A percentile compares a stretch with the other conserved stretches of the same genome.
These are phyloP conservation scores for Boletus barrowsii DNA, from an alignment of 768 basidiomycete genomes.

Conservation along the genomic window DNA sequence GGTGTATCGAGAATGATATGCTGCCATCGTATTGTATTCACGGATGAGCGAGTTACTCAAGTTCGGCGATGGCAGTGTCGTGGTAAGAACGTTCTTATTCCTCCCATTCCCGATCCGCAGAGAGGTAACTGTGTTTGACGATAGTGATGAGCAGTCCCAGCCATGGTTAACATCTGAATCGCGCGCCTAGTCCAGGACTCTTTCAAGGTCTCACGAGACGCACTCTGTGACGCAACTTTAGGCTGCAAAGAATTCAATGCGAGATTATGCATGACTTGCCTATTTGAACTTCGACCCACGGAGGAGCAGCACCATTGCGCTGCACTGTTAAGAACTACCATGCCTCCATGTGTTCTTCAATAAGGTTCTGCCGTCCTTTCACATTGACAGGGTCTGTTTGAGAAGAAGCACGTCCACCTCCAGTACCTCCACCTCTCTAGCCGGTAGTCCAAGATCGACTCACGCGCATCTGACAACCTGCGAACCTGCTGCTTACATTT, in stretches of 20 bases:
- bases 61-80: slow-evolving; percentile 60
- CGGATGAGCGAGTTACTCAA: slow-evolving; percentile 66
- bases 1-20: slow-evolving; percentile 50
- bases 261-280: slow-evolving; percentile 38
- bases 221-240: slow-evolving; percentile 40
- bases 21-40: slow-evolving; percentile 75
- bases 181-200: slow-evolving; percentile 76
- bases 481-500: slow-evolving; percentile 53
- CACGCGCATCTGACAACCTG: slow-evolving; percentile 59
- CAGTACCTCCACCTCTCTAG: slow-evolving; percentile 39
- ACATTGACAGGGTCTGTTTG: slow-evolving; percentile 57
- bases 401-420: slow-evolving; percentile 6
- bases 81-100: slow-evolving; percentile 65
- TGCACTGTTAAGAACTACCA: slow-evolving; percentile 53
- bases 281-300: slow-evolving; percentile 81
- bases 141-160: slow-evolving; percentile 39
- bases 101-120: slow-evolving; percentile 73
- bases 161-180: slow-evolving; percentile 54
- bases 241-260: neutral
- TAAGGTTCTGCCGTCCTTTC: slow-evolving; percentile 71
- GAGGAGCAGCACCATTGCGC: slow-evolving; percentile 76
- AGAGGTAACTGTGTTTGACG: slow-evolving; percentile 35
- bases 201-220: slow-evolving; percentile 63
- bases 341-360: slow-evolving; percentile 82
- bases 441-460: slow-evolving; percentile 74